phyloP scores from a whole-genome alignment of 768 basidiomycete species.

The Mycena epipterygia region DNA sequence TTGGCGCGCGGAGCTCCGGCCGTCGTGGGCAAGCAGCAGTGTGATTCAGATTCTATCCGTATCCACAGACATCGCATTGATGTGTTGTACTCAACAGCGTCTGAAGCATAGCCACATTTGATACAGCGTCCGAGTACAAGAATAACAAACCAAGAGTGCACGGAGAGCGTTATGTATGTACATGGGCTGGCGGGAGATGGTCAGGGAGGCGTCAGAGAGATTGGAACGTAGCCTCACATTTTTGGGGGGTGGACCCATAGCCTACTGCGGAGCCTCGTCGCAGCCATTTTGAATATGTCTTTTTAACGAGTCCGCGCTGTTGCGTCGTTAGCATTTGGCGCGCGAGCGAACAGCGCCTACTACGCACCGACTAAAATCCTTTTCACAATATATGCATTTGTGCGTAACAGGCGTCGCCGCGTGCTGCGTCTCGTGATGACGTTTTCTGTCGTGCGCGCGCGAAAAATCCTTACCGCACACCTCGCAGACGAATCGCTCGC shows the following conservation, averaged over 20 bases:
- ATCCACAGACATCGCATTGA: conserved; percentile 2
- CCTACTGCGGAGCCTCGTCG: conserved; percentile 64
- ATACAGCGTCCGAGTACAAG: conserved; percentile 24
- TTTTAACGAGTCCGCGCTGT: conserved; percentile 78
- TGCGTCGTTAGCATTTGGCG: conserved; percentile 27
- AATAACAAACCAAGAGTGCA: conserved; percentile 28
- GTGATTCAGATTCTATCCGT: not conserved
- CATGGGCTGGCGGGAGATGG: conserved; percentile 9
- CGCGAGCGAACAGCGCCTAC: conserved; percentile 18
- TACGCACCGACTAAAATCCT: conserved; percentile 79
- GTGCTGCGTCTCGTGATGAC: conserved; percentile 86
- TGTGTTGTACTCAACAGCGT: not conserved
- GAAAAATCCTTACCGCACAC: conserved; percentile 86
- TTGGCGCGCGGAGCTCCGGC: conserved; percentile 1
- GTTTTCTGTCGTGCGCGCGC: conserved; percentile 84
- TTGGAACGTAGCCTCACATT: conserved; percentile 3
- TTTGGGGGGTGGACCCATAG: not conserved
- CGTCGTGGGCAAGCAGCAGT: not conserved
- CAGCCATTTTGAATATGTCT: conserved; percentile 88
- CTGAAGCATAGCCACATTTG: conserved; percentile 1
- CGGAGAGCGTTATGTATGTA: conserved; percentile 18
- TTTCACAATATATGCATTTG: conserved; percentile 79
- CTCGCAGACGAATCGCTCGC: conserved; percentile 80
- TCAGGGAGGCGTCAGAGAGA: conserved; percentile 19
- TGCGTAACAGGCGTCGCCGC: conserved; percentile 74